A percentile compares a stretch with the other conserved stretches of the same genome.
phyloP scores from a whole-genome alignment of 2,329 filamentous ascomycete species.

The Sporothrix dimorphospora region DNA sequence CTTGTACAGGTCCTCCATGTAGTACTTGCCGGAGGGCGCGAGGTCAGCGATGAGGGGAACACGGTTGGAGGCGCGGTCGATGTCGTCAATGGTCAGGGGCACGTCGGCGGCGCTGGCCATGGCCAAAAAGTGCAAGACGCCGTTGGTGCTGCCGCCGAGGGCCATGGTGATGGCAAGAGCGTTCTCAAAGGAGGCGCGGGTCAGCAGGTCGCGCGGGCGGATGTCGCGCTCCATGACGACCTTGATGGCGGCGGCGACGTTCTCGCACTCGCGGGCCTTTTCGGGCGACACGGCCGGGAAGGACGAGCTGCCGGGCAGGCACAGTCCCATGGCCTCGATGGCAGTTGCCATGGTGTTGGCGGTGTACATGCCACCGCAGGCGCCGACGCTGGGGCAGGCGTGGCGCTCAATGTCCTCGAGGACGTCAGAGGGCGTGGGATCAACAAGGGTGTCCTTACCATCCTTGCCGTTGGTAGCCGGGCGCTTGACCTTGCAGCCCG shows the following conservation, averaged over 20 bases:
- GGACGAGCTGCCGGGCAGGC: slow-evolving; percentile 80
- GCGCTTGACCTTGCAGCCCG: slow-evolving; percentile 29
- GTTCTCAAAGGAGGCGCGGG: slow-evolving; percentile 81
- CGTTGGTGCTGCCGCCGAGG: slow-evolving; percentile 87
- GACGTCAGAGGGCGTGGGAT: slow-evolving; percentile 74
- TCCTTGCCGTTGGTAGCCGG: slow-evolving; percentile 40
- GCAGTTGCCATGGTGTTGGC: slow-evolving; percentile 93
- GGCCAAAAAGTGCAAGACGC: slow-evolving; percentile 84
- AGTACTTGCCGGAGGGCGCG: slow-evolving; percentile 79
- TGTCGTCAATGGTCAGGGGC: slow-evolving; percentile 75
- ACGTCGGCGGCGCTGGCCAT: slow-evolving; percentile 88
- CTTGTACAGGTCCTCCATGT: slow-evolving; percentile 82
- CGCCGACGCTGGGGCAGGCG: slow-evolving; percentile 75
- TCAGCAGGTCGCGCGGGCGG: slow-evolving; percentile 77
- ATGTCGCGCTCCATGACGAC: slow-evolving; percentile 82
- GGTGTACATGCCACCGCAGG: slow-evolving; percentile 84
- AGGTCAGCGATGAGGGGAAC: slow-evolving; percentile 87
- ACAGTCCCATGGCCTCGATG: slow-evolving; percentile 85
- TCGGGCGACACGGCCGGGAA: slow-evolving; percentile 79
- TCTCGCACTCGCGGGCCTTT: slow-evolving; percentile 85
- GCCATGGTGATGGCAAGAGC: slow-evolving; percentile 89
- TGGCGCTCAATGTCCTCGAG: slow-evolving; percentile 80
- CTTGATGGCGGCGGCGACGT: slow-evolving; percentile 76
- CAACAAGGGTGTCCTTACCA: slow-evolving; percentile 51
- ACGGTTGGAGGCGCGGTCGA: slow-evolving; percentile 78